These are phyloP conservation scores for Blastobotrys parvus DNA, from an alignment of 805 yeast genomes.

Conservation along the genomic window DNA sequence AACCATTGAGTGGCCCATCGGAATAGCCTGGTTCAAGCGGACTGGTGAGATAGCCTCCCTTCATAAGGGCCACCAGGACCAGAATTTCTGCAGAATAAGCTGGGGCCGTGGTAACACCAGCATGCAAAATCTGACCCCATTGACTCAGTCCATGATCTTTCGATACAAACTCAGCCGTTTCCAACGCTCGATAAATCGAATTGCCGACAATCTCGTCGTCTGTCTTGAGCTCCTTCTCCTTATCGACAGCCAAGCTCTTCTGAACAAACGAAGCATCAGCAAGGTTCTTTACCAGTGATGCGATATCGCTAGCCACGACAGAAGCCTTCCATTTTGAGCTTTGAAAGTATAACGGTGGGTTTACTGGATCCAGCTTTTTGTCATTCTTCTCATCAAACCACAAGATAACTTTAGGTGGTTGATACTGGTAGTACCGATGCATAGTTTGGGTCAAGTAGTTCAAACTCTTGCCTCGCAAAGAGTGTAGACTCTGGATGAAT, in stretches of 20 bases:
- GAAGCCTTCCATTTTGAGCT: constrained; percentile 12
- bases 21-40: constrained; percentile 31
- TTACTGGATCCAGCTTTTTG: constrained; percentile 29
- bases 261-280: background rate
- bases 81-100: constrained; percentile 17
- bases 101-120: constrained; percentile 13
- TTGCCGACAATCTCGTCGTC: constrained; percentile 52
- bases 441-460: constrained; percentile 63
- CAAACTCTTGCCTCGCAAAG: constrained; percentile 50
- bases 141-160: constrained; percentile 35
- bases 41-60: constrained; percentile 18
- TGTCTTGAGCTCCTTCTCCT: constrained; percentile 13
- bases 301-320: constrained; percentile 5
- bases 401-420: constrained; percentile 44
- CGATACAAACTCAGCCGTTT: constrained; percentile 40
- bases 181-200: constrained; percentile 44
- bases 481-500: constrained; percentile 34
- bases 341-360: constrained; percentile 13
- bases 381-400: constrained; percentile 43
- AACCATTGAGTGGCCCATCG: constrained; percentile 32
- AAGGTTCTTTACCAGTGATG: background rate
- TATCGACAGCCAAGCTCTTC: background rate
- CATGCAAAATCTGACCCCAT: constrained; percentile 44
- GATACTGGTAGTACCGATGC: constrained; percentile 78
- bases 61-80: constrained; percentile 21